Base-by-base conservation (phyloP, 1,284 basidiomycete species). In the Pseudozyma sp. region DNA sequence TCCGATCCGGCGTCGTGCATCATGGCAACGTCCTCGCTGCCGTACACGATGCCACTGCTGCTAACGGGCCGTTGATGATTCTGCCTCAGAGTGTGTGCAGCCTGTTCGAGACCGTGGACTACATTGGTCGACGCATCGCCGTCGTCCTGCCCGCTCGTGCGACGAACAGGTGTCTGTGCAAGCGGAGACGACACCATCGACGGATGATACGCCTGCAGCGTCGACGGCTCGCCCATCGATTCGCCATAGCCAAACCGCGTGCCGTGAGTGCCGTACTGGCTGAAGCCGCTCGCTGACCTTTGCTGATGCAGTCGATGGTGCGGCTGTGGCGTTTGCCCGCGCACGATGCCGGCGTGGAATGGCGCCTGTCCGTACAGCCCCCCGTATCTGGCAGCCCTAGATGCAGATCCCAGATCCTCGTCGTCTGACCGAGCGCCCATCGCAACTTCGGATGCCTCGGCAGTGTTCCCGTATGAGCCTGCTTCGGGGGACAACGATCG, bases 371-470 rank as follows among this genome's bases (percentile, higher is more conserved):
- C 66, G 30, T 69, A 74, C 16, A 93, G 94, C 4, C 91, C 93
- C 7, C 91, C 91, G 1, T 87, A 94, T 50, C 86, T 97, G 11
- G 90, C 93, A 2, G 92, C 91, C 33, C 91, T 39, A n/a, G 67
- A 54, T n/a, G 66, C 53, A 1, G 71, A 48, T 4, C 66, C 52
- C 10, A 56, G 50, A 33, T 68, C 71, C 34, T 74, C 71, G 35
- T 74, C 71, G 35, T 74, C 71, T 34, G 71, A 74, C 31, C 71
- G 61, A 33, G 59, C 70, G 29, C 65, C 71, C 63, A 56, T 62
- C 19, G 42, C 47, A 30, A 60, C 34, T 44, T 74, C 62, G 10
- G 57, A 48, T 0, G 66, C 34, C 34, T 65, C 71, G 33, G 29
- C 42, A 3, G 24, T 40, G 24, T 24, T 34, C 1, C 42, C 54